Evolutionary conservation across 768 basidiomycete genomes (phyloP).

Genomic region (Phaffia australis): DNA sequence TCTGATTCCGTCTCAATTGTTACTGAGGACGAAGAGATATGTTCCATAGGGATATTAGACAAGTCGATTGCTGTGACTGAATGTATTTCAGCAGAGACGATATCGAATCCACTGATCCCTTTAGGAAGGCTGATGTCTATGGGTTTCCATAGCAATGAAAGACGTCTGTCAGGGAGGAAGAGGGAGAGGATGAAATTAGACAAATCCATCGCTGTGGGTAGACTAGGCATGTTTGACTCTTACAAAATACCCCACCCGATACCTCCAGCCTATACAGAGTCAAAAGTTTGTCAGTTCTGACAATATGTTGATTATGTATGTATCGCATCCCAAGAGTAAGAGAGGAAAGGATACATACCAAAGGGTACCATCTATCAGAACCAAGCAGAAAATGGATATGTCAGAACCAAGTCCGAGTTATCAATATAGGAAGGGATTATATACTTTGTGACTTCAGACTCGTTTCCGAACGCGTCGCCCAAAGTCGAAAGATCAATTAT

Average conservation of each 20-base stretch:
- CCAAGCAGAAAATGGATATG: too few species aligned
- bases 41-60: constrained; percentile 24
- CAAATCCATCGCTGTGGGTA: background rate
- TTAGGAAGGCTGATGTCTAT: constrained; percentile 35
- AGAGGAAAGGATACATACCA: constrained; percentile 2
- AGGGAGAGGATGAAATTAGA: too few species aligned
- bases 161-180: constrained; percentile 26
- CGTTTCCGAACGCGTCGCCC: constrained; percentile 30
- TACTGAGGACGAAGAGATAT: constrained; percentile 28
- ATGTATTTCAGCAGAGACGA: constrained; percentile 32
- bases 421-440: too few species aligned
- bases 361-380: constrained; percentile 2
- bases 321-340: constrained; percentile 16
- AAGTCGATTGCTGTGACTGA: constrained; percentile 26
- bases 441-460: constrained; percentile 31
- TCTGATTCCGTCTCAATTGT: constrained; percentile 34
- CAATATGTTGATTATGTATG: background rate
- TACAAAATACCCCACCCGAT: constrained; percentile 34
- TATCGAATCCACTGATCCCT: constrained; percentile 34
- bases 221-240: background rate
- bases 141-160: constrained; percentile 38
- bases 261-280: constrained; percentile 29
- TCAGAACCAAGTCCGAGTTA: too few species aligned
- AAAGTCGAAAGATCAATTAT: constrained; percentile 31
- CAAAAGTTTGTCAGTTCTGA: constrained; percentile 22